phyloP scores from a whole-genome alignment of 2,329 filamentous ascomycete species.

The Alternaria brassicae region DNA sequence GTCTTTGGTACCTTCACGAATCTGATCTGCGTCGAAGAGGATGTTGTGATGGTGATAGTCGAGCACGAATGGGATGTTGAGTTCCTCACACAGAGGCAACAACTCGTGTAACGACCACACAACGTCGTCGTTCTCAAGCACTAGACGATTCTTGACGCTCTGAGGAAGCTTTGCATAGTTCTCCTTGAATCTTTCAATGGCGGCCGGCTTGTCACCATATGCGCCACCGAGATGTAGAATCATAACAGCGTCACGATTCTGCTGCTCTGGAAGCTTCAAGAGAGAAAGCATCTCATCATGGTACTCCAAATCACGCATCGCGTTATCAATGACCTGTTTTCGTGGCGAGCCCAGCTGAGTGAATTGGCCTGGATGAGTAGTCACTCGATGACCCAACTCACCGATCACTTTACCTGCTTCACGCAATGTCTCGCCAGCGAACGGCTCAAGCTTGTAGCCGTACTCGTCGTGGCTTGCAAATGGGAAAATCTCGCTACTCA shows the following conservation, averaged over 20 bases:
- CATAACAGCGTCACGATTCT: conserved; percentile 88
- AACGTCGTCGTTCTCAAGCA: conserved; percentile 94
- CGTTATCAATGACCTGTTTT: conserved; percentile 75
- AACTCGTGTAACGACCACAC: conserved; percentile 92
- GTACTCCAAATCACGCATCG: conserved; percentile 83
- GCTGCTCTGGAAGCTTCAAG: conserved; percentile 77
- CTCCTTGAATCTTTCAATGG: conserved; percentile 76
- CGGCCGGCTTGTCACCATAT: conserved; percentile 84
- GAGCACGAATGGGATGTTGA: conserved; percentile 91
- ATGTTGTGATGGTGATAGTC: conserved; percentile 98
- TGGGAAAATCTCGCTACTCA: conserved; percentile 96
- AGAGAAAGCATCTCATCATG: conserved; percentile 85
- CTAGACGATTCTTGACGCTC: conserved; percentile 78
- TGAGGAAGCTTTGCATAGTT: conserved; percentile 74
- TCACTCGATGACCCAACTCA: conserved; percentile 82
- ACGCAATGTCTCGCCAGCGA: conserved; percentile 78
- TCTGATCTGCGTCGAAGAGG: conserved; percentile 73
- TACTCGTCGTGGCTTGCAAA: conserved; percentile 89
- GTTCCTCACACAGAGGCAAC: conserved; percentile 85
- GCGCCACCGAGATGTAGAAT: conserved; percentile 92
- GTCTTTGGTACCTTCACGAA: conserved; percentile 85
- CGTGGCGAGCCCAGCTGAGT: conserved; percentile 89
- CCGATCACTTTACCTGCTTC: conserved; percentile 79
- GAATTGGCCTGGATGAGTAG: conserved; percentile 87
- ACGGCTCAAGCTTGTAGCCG: conserved; percentile 83